Evolutionary conservation across 2,329 filamentous ascomycete genomes (phyloP).

Genomic region (Celoporthe dispersa): DNA sequence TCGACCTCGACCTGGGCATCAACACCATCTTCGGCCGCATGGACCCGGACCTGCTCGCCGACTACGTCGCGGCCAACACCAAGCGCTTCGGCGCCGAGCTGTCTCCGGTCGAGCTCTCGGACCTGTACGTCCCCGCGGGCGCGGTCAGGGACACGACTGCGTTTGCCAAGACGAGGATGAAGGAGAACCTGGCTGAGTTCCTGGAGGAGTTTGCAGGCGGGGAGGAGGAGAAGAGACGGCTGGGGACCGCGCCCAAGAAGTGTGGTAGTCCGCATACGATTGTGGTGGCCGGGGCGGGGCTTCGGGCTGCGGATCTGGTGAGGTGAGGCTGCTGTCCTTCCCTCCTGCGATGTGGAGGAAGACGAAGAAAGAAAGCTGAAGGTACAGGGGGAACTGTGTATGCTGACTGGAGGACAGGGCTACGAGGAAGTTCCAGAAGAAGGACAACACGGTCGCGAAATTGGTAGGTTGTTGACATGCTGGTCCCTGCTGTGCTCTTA

Average conservation of each 20-base stretch:
- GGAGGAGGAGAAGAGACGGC: constrained; percentile 48
- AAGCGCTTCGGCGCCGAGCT: constrained; percentile 79
- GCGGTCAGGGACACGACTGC: constrained; percentile 80
- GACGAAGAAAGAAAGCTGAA: not conserved
- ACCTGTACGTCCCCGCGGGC: constrained; percentile 76
- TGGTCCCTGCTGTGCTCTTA: not conserved
- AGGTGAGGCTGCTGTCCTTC: constrained; percentile 49
- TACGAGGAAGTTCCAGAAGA: constrained; percentile 77
- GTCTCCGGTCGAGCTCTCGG: constrained; percentile 82
- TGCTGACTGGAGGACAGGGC: constrained; percentile 52
- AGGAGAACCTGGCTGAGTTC: constrained; percentile 78
- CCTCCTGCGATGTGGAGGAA: not conserved
- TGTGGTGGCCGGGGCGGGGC: constrained; percentile 81
- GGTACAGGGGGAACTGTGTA: not conserved
- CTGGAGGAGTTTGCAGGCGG: constrained; percentile 65
- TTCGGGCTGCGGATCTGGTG: constrained; percentile 84
- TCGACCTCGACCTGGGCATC: constrained; percentile 73
- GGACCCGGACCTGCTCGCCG: constrained; percentile 81
- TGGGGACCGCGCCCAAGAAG: constrained; percentile 69
- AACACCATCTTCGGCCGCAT: constrained; percentile 82
- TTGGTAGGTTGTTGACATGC: constrained; percentile 52
- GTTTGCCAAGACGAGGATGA: constrained; percentile 68
- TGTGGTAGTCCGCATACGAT: constrained; percentile 83
- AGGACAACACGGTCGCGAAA: constrained; percentile 81
- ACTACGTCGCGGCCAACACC: constrained; percentile 81